These are phyloP conservation scores for Blastomyces percursus DNA, from an alignment of 2,329 filamentous ascomycete species.

Conservation along the genomic window DNA sequence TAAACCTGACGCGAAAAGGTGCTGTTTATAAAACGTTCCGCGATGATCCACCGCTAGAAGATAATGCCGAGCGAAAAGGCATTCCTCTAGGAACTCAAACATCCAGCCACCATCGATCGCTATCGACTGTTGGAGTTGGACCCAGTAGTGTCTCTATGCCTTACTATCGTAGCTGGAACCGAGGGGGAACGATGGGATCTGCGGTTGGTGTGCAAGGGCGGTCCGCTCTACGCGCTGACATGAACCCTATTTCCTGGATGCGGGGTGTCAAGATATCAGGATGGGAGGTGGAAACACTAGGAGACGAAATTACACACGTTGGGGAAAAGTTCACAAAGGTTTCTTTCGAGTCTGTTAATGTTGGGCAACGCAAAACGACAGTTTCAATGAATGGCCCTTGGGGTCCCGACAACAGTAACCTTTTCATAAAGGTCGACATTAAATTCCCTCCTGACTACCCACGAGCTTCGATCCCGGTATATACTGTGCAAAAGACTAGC, in stretches of 20 bases:
- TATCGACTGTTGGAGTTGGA: constrained; percentile 31
- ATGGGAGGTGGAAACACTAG: constrained; percentile 44
- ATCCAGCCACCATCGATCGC: constrained; percentile 5
- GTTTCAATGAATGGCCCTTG: constrained; percentile 52
- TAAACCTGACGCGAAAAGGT: constrained; percentile 70
- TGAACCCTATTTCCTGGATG: constrained; percentile 54
- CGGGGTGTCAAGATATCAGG: constrained; percentile 51
- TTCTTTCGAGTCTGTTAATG: constrained; percentile 48
- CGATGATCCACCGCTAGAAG: constrained; percentile 30
- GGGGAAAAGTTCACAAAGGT: constrained; percentile 52
- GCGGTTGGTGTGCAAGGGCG: constrained; percentile 40
- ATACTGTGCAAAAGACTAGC: constrained; percentile 47
- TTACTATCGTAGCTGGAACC: constrained; percentile 40
- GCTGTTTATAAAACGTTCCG: constrained; percentile 78
- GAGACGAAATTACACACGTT: constrained; percentile 51
- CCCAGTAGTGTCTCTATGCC: constrained; percentile 42
- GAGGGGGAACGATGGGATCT: constrained; percentile 39
- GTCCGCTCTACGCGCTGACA: constrained; percentile 38
- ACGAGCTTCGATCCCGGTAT: constrained; percentile 37
- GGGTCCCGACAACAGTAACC: constrained; percentile 41
- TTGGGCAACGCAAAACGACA: constrained; percentile 42
- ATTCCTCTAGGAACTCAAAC: constrained; percentile 8
- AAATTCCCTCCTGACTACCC: constrained; percentile 50
- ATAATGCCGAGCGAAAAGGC: background rate
- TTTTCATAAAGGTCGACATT: constrained; percentile 48